Conservation (phyloP, 345 rosid species). For the Salix caprea region DNA sequence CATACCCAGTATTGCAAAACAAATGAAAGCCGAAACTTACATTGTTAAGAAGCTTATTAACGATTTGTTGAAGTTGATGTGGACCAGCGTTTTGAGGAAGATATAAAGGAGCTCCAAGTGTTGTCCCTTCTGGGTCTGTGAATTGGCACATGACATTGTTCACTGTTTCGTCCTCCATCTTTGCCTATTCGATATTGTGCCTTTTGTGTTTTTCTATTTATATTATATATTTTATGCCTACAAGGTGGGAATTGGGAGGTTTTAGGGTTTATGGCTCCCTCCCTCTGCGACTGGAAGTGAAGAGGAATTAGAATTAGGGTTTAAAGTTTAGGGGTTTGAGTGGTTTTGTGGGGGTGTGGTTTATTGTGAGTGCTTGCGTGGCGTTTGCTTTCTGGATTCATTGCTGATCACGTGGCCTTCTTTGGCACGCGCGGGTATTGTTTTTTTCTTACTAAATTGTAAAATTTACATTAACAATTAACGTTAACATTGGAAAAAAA, state of each 20-base stretch:
- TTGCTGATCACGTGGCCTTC: no score
- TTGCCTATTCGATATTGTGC: neutral
- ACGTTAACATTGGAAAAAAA: no score
- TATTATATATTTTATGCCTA: neutral
- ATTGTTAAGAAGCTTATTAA: constrained; percentile 70
- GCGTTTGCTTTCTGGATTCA: no score
- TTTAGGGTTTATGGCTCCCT: neutral
- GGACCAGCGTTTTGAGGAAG: constrained; percentile 83
- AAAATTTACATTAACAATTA: no score
- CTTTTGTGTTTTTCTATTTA: neutral
- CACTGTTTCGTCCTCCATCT: constrained; percentile 24
- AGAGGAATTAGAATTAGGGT: neutral
- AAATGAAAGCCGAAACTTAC: constrained; percentile 24
- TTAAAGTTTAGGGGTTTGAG: neutral
- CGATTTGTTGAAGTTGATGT: constrained; percentile 75
- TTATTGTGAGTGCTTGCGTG: no score
- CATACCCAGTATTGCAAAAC: neutral
- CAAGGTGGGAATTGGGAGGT: neutral
- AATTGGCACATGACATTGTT: constrained; percentile 67
- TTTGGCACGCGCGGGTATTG: no score
- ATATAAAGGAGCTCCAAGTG: constrained; percentile 67
- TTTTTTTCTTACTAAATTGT: no score
- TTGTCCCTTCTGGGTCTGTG: constrained; percentile 71
- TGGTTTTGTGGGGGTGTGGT: no score
- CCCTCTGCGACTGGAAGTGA: neutral